phyloP scores from a whole-genome alignment of 2,329 filamentous ascomycete species.

The Colletotrichum sp. region DNA sequence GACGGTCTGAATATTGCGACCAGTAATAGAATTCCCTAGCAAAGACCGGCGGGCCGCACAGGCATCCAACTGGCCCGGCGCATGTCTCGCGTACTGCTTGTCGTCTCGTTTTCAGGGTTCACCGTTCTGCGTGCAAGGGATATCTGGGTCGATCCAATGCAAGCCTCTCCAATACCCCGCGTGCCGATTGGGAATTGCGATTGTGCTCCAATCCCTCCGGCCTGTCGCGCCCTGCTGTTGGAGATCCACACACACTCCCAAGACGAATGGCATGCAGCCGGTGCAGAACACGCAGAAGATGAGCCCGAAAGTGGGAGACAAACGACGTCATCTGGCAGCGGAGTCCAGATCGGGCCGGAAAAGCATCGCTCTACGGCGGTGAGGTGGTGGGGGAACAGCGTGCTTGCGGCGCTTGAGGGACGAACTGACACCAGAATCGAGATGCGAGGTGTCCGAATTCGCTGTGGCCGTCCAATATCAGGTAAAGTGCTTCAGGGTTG shows the following conservation, averaged over 20 bases:
- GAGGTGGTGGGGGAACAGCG: neutral
- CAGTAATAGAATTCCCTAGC: constrained; percentile 15
- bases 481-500: neutral
- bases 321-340: constrained; percentile 16
- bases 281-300: constrained; percentile 6
- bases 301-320: neutral
- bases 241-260: constrained; percentile 17
- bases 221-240: neutral
- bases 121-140: constrained; percentile 17
- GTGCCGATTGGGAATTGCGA: constrained; percentile 19
- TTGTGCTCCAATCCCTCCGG: neutral
- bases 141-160: constrained; percentile 19
- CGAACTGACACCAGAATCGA: neutral
- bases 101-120: constrained; percentile 22
- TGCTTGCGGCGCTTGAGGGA: neutral
- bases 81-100: constrained; percentile 14
- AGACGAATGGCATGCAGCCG: neutral
- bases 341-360: neutral
- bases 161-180: constrained; percentile 20
- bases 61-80: constrained; percentile 16
- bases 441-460: neutral
- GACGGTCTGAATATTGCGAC: constrained; percentile 8
- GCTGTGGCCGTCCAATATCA: neutral
- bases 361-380: neutral
- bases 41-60: constrained; percentile 17